Conservation (phyloP, 306 rosid species). For the Hippophae rhamnoides region DNA sequence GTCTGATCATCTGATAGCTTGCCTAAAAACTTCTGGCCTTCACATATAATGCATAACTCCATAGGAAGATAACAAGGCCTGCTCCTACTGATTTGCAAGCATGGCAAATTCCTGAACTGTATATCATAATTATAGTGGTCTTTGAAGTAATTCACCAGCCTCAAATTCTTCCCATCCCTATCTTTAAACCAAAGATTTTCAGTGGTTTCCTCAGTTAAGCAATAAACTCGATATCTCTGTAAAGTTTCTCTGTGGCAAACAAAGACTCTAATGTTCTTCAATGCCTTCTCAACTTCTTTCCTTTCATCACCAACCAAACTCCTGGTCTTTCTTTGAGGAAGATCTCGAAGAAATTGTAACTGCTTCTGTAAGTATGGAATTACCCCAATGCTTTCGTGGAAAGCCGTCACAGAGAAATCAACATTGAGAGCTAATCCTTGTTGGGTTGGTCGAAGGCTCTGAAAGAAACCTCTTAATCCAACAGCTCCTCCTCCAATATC, state of each 20-base stretch:
- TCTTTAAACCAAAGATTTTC: slow-evolving; percentile 88
- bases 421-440: slow-evolving; percentile 94
- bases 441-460: slow-evolving; percentile 92
- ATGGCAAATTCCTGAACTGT: slow-evolving; percentile 74
- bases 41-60: slow-evolving; percentile 95
- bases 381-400: slow-evolving; percentile 92
- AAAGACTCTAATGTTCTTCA: slow-evolving; percentile 81
- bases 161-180: slow-evolving; percentile 73
- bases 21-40: slow-evolving; percentile 94
- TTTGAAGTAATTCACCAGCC: slow-evolving; percentile 73
- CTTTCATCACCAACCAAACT: slow-evolving; percentile 51
- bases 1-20: slow-evolving; percentile 93
- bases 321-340: slow-evolving; percentile 60
- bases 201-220: slow-evolving; percentile 84
- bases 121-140: slow-evolving; percentile 90
- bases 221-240: slow-evolving; percentile 80
- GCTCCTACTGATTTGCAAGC: slow-evolving; percentile 88
- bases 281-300: slow-evolving; percentile 77
- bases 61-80: slow-evolving; percentile 97
- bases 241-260: slow-evolving; percentile 96
- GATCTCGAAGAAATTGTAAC: slow-evolving; percentile 69
- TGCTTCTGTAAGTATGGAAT: slow-evolving; percentile 84
- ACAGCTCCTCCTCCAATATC: slow-evolving; percentile 93
- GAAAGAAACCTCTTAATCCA: slow-evolving; percentile 95
- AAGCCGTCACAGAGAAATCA: slow-evolving; percentile 89